These are phyloP conservation scores for Mycosphaerella sp. DNA, from an alignment of 2,329 filamentous ascomycete genomes.

Conservation along the genomic window DNA sequence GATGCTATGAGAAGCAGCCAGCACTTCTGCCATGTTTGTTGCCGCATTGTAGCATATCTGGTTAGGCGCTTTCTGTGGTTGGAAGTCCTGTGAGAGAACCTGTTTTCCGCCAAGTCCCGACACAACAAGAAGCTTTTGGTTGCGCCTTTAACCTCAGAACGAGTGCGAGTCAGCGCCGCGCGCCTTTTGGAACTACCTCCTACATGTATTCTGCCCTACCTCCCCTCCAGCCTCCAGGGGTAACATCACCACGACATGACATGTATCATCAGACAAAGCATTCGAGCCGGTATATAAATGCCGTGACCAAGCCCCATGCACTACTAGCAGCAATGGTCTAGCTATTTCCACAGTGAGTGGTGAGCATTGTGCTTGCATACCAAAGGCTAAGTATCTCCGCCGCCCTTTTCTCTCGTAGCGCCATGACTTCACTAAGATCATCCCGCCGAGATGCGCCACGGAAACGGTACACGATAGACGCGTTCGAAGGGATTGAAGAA, in stretches of 20 bases:
- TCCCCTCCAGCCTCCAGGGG: too few relatives aligned
- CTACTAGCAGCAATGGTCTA: too few relatives aligned
- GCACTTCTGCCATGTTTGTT: conserved; percentile 16
- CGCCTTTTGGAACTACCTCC: neutral
- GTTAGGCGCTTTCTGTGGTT: conserved; percentile 8
- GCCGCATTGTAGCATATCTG: conserved; percentile 27
- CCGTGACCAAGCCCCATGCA: too few relatives aligned
- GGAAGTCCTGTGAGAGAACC: neutral
- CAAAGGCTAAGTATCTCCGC: conserved; percentile 11
- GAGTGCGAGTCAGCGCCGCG: too few relatives aligned
- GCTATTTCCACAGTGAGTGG: conserved; percentile 1
- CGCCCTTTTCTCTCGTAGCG: neutral
- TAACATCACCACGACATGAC: neutral
- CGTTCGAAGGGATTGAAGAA: conserved; percentile 33
- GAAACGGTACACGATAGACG: conserved; percentile 33
- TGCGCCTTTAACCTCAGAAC: too few relatives aligned
- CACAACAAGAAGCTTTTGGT: neutral
- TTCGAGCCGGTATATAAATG: neutral
- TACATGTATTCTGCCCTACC: neutral
- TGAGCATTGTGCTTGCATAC: neutral
- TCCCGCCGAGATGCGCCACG: conserved; percentile 19
- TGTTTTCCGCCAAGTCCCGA: neutral
- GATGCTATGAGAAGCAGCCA: conserved; percentile 20
- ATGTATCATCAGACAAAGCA: neutral
- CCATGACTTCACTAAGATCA: conserved; percentile 21